Evolutionary conservation across 2,329 filamentous ascomycete genomes (phyloP), one percentile per base, ranked within the genome.

Genomic region (Ambrosiella cleistominuta): DNA sequence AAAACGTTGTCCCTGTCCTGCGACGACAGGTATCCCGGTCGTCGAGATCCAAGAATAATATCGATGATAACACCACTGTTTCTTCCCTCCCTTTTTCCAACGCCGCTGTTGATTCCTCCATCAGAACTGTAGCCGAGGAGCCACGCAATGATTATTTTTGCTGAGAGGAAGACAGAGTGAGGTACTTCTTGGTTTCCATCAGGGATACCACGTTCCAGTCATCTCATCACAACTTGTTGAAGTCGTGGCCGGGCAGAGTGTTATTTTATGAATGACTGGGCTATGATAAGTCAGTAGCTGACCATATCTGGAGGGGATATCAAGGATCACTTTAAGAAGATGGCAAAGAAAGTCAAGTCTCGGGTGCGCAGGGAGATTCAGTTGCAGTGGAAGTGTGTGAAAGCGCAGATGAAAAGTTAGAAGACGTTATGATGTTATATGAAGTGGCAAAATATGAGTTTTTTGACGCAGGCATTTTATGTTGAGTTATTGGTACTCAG

Each of bases 151-250:
- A 61, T 15, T 58, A 58, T 45, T 61, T 57, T 35, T 58, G 56
- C 38, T 61, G 59, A 52, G 56, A 61, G 19, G 59, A 61, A 52
- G 59, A 61, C 52, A 55, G 51, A 11, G 59, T 61, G 13, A 52
- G 59, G 35, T 61, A 58, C 40, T 61, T 61, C 37, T 40, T 58
- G 2, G 59, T 61, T 37, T 49, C 52, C 9, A 53, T 61, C 38
- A 56, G 56, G 6, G 56, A 57, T 49, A 56, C 56, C 1, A 58
- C 56, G n/a, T 57, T 61, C 37, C 51, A 61, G 51, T 55, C 56
- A 5, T 61, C 59, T 15, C 56, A 58, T 13, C 38, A 58, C 51
- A 56, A 45, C 7, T 47, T 61, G 27, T 42, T 55, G n/a, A 55
- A 52, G 45, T 57, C 56, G 1, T 61, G 56, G 59, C 44, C 56